Percentiles rank a stretch among this genome's conserved stretches.
phyloP scores from a whole-genome alignment of 208 protist genomes.

The Crithidia expoeki region DNA sequence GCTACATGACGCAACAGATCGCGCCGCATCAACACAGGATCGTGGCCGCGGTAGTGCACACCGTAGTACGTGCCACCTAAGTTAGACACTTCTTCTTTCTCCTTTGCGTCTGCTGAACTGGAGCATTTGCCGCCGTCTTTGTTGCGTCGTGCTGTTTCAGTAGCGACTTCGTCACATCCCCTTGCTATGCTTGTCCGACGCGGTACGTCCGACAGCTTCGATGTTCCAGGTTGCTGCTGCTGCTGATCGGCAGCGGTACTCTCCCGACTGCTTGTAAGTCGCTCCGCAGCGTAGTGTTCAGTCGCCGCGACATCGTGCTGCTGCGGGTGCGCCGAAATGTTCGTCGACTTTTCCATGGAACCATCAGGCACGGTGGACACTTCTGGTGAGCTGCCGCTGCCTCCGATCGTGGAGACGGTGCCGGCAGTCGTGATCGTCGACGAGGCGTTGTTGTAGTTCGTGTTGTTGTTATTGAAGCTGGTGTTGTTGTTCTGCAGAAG shows the following conservation, averaged over 20 bases:
- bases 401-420: constrained; percentile 17
- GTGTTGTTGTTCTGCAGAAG: not conserved
- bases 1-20: not conserved
- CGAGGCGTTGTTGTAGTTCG: constrained; percentile 11
- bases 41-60: constrained; percentile 23
- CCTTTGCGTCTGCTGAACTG: too few relatives aligned
- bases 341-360: constrained; percentile 2
- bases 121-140: too few relatives aligned
- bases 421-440: constrained; percentile 7
- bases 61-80: constrained; percentile 23
- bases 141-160: not conserved
- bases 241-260: not conserved
- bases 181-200: not conserved
- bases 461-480: not conserved
- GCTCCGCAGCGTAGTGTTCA: not conserved
- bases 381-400: constrained; percentile 19
- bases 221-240: not conserved
- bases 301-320: constrained; percentile 1
- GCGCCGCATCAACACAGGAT: not conserved
- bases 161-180: not conserved
- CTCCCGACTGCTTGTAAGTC: not conserved
- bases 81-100: too few relatives aligned
- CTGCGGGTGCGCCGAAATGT: not conserved
- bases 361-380: constrained; percentile 9
- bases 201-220: not conserved